Base-by-base conservation (phyloP, 2,329 filamentous ascomycete species). In the Pestalotiopsis fici region DNA sequence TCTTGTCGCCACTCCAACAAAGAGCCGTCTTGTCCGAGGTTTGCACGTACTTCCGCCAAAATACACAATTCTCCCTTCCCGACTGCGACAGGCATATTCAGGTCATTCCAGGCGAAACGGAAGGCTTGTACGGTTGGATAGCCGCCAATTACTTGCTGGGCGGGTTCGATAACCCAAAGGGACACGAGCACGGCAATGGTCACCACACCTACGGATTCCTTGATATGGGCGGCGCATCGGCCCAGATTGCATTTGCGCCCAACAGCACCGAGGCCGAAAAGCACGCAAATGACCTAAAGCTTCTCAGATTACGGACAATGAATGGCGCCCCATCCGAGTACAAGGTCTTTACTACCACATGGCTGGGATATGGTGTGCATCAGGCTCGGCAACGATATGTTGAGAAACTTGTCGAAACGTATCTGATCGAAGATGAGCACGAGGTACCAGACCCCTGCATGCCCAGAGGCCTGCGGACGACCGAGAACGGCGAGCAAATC, bases 201-300 rank as follows among this genome's bases (percentile, higher is more conserved):
- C 96, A 98, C 77, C 93, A 95, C 75, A 99, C 96, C 0, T 99
- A 98, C 78, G 96, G 96, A 0, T 99, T 99, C 75, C 83, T 99
- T 69, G 96, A 99, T 77, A 99, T 99, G 97, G 96, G 96, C 62
- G 96, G 96, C 64, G 96, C 96, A 28, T 98, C 95, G 0, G 95
- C 96, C 18, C 96, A 99, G 81, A 98, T 99, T 75, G 96, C 97
- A 0, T 99, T 99, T 79, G 95, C 95, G 2, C 96, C 96, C 1
- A 99, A 99, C 79, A 82, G 87, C 3, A 98, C 96, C 1, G 96
- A 99, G 78, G 91, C 94, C 1, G 88, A 90, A 74, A 96, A 94
- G 76, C 97, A 99, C 78, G 91, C 93, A 0, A 88, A 98, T 69
- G 94, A 98, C 76, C 82, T 99, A 66, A 97, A 94, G 71, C 79